A percentile compares a stretch with the other conserved stretches of the same genome.
phyloP scores from a whole-genome alignment of 768 basidiomycete species.

The Phaeotremella fagi region DNA sequence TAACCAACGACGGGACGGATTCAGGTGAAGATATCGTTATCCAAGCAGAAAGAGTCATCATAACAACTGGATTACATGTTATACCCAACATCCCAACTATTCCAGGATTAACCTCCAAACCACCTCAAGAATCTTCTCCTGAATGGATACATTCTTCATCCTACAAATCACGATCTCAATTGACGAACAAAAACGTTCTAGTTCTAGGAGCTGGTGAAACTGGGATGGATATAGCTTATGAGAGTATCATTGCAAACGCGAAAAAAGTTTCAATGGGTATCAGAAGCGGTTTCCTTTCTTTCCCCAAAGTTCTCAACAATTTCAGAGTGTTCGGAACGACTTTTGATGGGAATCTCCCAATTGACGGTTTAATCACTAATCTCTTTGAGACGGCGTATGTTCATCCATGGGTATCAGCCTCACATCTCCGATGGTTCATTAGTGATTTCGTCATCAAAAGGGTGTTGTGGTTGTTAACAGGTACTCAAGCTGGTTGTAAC shows the following conservation, averaged over 20 bases:
- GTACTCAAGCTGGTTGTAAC: constrained; percentile 57
- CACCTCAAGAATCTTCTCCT: constrained; percentile 33
- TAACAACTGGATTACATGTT: constrained; percentile 60
- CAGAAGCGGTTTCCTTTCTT: constrained; percentile 57
- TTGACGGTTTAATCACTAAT: constrained; percentile 57
- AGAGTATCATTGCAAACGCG: constrained; percentile 53
- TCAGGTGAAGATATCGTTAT: constrained; percentile 37
- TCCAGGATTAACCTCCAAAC: constrained; percentile 53
- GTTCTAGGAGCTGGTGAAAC: constrained; percentile 63
- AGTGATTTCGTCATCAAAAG: constrained; percentile 59
- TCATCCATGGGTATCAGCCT: constrained; percentile 60
- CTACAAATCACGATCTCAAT: constrained; percentile 55
- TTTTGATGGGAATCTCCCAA: constrained; percentile 50
- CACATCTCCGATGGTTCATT: constrained; percentile 59
- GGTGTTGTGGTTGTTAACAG: constrained; percentile 61
- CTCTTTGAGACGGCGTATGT: constrained; percentile 54
- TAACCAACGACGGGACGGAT: constrained; percentile 37
- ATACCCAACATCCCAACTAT: constrained; percentile 55
- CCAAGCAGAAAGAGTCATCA: constrained; percentile 51
- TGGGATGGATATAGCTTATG: constrained; percentile 58
- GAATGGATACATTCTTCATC: constrained; percentile 53
- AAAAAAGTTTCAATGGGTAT: constrained; percentile 57
- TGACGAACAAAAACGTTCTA: constrained; percentile 54
- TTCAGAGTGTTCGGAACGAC: constrained; percentile 56
- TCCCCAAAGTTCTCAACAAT: constrained; percentile 61